These are phyloP conservation scores for Cardamine resedifolia DNA, from an alignment of 345 rosid genomes.

Conservation along the genomic window DNA sequence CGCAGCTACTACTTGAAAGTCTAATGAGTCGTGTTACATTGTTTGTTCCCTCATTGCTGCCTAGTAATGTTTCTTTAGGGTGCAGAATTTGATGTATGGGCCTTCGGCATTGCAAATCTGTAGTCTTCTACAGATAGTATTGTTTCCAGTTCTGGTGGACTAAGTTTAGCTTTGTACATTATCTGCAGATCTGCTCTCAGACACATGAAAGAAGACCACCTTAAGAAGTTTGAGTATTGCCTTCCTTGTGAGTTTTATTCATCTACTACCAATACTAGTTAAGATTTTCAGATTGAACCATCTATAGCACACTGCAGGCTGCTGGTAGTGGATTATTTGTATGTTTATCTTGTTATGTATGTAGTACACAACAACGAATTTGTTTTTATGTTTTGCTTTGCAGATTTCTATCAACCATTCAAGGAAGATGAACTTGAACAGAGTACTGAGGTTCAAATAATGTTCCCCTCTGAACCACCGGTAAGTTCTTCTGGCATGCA, in stretches of 20 bases:
- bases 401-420: constrained; percentile 90
- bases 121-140: not conserved
- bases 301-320: not conserved
- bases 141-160: constrained; percentile 1
- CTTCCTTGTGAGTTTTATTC: constrained; percentile 82
- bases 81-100: not conserved
- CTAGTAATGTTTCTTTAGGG: not conserved
- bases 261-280: constrained; percentile 3
- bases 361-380: not conserved
- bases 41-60: not conserved
- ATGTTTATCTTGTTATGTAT: constrained; percentile 5
- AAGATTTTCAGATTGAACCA: not conserved
- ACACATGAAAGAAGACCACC: constrained; percentile 79
- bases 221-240: constrained; percentile 92
- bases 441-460: constrained; percentile 77
- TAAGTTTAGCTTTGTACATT: constrained; percentile 27
- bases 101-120: not conserved
- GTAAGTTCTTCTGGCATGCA: constrained; percentile 50
- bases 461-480: constrained; percentile 83
- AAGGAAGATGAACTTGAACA: constrained; percentile 88
- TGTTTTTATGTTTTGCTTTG: not conserved
- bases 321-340: not conserved
- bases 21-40: not conserved
- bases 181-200: constrained; percentile 82
- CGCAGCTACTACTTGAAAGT: not conserved